Percentiles rank a stretch among this genome's conserved stretches.
These are phyloP conservation scores for Botrytis hyacinthi DNA, from an alignment of 2,329 filamentous ascomycete species.

Conservation along the genomic window DNA sequence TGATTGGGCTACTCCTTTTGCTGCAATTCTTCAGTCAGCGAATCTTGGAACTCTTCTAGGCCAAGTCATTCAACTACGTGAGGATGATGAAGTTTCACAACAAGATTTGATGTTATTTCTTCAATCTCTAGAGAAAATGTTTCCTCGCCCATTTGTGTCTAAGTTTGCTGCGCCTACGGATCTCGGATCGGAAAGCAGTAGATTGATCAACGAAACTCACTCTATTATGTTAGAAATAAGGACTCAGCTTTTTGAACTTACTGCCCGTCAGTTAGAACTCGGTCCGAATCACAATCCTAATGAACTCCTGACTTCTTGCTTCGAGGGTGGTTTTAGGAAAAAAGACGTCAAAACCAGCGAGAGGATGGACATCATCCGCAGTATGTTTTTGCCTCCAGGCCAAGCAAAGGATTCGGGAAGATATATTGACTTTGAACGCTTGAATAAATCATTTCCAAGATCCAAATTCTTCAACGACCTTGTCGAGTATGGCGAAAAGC, in stretches of 20 bases:
- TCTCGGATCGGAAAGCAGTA: conserved; percentile 41
- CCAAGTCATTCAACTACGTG: neutral
- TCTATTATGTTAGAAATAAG: conserved; percentile 52
- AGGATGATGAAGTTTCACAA: neutral
- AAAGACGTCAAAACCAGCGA: neutral
- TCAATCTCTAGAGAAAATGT: conserved; percentile 38
- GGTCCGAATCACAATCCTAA: conserved; percentile 42
- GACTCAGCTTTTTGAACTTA: conserved; percentile 52
- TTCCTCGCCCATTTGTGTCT: conserved; percentile 40
- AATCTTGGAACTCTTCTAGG: conserved; percentile 42
- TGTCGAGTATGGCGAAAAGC: conserved; percentile 47
- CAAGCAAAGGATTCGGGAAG: conserved; percentile 34
- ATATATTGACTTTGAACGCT: conserved; percentile 43
- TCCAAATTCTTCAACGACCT: conserved; percentile 45
- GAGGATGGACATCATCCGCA: conserved; percentile 41
- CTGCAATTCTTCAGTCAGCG: conserved; percentile 42
- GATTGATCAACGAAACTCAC: conserved; percentile 45
- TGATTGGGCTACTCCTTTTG: neutral
- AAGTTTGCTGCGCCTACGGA: conserved; percentile 28
- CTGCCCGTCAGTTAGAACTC: conserved; percentile 40
- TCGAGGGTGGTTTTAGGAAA: neutral
- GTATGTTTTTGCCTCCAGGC: conserved; percentile 38
- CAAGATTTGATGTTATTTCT: conserved; percentile 24
- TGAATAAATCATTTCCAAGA: conserved; percentile 51
- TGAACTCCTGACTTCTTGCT: conserved; percentile 27